These are phyloP conservation scores for Marvania coccoides DNA, from an alignment of 139 green algal species.

Conservation along the genomic window DNA sequence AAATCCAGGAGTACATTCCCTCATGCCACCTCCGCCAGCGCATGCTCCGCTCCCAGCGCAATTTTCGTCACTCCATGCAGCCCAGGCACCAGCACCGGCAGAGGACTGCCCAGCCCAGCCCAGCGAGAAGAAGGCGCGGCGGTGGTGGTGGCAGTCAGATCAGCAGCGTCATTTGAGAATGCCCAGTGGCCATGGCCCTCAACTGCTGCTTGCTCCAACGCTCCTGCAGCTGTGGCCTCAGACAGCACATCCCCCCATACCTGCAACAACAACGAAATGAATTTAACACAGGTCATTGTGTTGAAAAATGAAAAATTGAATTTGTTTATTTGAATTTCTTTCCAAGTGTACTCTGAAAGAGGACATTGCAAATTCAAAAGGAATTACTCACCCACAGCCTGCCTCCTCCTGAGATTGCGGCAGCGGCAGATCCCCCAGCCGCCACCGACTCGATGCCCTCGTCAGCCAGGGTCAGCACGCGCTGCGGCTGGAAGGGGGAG, in stretches of 20 bases:
- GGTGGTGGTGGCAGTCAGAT: not conserved
- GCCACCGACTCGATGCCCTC: conserved; percentile 20
- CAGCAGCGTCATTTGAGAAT: not conserved
- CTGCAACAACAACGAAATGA: too few relatives aligned
- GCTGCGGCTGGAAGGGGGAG: conserved; percentile 14
- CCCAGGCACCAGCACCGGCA: conserved; percentile 14
- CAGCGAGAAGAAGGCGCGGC: not conserved
- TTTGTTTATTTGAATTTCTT: too few relatives aligned
- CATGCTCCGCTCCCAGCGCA: conserved; percentile 17
- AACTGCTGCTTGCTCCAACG: not conserved
- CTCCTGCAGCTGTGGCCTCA: not conserved
- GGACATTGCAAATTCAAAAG: too few relatives aligned
- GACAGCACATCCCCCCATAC: not conserved
- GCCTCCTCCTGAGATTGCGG: conserved; percentile 37
- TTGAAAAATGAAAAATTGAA: too few relatives aligned
- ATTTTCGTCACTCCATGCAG: conserved; percentile 16
- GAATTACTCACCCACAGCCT: conserved; percentile 51
- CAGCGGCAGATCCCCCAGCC: conserved; percentile 40
- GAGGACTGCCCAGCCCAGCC: conserved; percentile 10
- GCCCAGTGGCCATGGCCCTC: conserved; percentile 26
- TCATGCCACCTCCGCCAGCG: conserved; percentile 10
- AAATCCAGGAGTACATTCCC: too few relatives aligned
- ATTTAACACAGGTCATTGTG: too few relatives aligned
- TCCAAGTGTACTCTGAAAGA: too few relatives aligned
- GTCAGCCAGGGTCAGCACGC: conserved; percentile 26